phyloP scores from a whole-genome alignment of 1,284 basidiomycete species.

The Puccinia polysora region DNA sequence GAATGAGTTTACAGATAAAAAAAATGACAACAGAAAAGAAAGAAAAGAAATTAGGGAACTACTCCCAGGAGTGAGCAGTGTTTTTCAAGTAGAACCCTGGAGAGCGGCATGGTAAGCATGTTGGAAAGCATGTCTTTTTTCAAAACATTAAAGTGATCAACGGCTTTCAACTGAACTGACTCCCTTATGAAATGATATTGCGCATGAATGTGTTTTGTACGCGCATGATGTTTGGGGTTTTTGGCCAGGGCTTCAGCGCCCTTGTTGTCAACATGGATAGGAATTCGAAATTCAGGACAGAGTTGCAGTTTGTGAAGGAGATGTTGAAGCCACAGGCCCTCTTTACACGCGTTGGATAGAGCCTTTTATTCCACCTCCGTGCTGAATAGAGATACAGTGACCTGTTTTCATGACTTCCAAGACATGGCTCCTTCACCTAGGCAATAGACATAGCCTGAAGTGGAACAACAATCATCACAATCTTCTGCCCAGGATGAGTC shows the following conservation, averaged over 20 bases:
- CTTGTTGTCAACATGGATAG: background rate
- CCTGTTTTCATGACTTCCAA: constrained; percentile 12
- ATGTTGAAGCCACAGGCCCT: background rate
- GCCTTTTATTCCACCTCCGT: too few species aligned
- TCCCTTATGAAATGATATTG: background rate
- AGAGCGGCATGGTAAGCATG: too few species aligned
- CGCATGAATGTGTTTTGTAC: background rate
- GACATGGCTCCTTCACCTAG: background rate
- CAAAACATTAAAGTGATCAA: background rate
- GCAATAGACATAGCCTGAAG: background rate
- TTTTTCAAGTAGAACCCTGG: too few species aligned
- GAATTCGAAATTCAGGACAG: background rate
- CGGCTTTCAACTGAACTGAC: background rate
- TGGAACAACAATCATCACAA: background rate
- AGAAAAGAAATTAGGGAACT: too few species aligned
- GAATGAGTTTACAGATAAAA: too few species aligned
- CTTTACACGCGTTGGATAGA: background rate
- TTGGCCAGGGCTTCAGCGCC: background rate
- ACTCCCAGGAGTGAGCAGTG: too few species aligned
- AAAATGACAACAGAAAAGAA: too few species aligned
- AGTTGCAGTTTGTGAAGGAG: background rate
- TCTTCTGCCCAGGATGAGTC: constrained; percentile 16
- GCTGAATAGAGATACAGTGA: constrained; percentile 1
- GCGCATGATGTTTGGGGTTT: background rate
- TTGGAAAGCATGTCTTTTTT: background rate